These are phyloP conservation scores for Uromyces viciae-fabae DNA, from an alignment of 1,284 basidiomycete genomes.

Conservation along the genomic window DNA sequence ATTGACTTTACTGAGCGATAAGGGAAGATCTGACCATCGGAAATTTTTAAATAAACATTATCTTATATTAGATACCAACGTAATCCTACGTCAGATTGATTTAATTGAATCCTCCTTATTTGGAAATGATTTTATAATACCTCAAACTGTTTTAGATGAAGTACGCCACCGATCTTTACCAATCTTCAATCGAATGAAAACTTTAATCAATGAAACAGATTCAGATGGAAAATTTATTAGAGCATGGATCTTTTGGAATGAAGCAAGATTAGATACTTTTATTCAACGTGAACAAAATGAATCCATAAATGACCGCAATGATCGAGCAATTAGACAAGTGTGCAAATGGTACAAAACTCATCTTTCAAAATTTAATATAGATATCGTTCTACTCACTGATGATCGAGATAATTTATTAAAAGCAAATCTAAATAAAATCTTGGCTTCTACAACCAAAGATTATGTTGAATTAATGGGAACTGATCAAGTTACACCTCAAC, in stretches of 20 bases:
- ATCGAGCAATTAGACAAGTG: slow-evolving; percentile 80
- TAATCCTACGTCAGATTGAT: slow-evolving; percentile 86
- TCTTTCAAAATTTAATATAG: slow-evolving; percentile 57
- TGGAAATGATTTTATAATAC: slow-evolving; percentile 65
- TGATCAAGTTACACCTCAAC: slow-evolving; percentile 61
- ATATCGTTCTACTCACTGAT: slow-evolving; percentile 77
- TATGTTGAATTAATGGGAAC: slow-evolving; percentile 71
- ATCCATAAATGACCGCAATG: slow-evolving; percentile 85
- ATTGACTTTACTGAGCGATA: slow-evolving; percentile 48
- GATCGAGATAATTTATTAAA: slow-evolving; percentile 79
- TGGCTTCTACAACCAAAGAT: slow-evolving; percentile 65
- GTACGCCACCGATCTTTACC: slow-evolving; percentile 90
- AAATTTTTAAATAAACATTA: slow-evolving; percentile 61
- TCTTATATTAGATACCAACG: slow-evolving; percentile 89
- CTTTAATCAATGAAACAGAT: slow-evolving; percentile 69
- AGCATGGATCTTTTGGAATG: slow-evolving; percentile 46
- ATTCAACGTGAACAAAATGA: slow-evolving; percentile 69
- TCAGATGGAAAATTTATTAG: slow-evolving; percentile 60
- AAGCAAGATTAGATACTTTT: slow-evolving; percentile 66
- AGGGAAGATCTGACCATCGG: slow-evolving; percentile 47
- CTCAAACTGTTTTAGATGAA: slow-evolving; percentile 95
- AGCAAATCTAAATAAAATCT: slow-evolving; percentile 68
- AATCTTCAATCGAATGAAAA: slow-evolving; percentile 82
- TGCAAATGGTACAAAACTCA: slow-evolving; percentile 79
- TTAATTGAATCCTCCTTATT: slow-evolving; percentile 71